These are phyloP conservation scores for Backusella mclennaniae DNA, from an alignment of 192 early-diverging fungal species.

Conservation along the genomic window DNA sequence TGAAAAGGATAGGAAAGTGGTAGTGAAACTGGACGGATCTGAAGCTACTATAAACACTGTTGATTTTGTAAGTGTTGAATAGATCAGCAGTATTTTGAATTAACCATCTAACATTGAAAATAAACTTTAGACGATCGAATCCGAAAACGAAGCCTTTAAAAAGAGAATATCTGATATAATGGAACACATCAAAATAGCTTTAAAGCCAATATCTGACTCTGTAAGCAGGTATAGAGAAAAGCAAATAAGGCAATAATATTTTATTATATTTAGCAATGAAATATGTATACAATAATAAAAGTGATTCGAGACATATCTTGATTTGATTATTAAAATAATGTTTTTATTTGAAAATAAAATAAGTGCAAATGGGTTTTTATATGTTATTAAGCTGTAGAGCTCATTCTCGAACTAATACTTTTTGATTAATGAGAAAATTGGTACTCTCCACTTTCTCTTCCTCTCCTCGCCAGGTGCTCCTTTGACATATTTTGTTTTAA, in stretches of 20 bases:
- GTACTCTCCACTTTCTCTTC: not conserved
- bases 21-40: conserved; percentile 23
- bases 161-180: conserved; percentile 28
- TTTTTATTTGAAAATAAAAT: not conserved
- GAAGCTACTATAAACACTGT: conserved; percentile 27
- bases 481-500: not conserved
- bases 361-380: not conserved
- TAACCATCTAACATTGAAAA: not conserved
- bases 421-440: not conserved
- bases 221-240: not conserved
- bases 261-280: not conserved
- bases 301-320: not conserved
- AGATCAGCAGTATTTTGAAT: not conserved
- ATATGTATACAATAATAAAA: not conserved
- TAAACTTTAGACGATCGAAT: conserved; percentile 19
- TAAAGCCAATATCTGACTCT: conserved; percentile 21
- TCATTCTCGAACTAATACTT: not conserved
- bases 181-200: conserved; percentile 19
- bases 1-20: conserved; percentile 21
- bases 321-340: not conserved
- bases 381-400: not conserved
- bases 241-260: not conserved
- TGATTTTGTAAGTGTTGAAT: conserved; percentile 26
- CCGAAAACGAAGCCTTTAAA: conserved; percentile 25
- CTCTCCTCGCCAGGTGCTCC: not conserved